Percentiles rank a stretch among this genome's conserved stretches.
Evolutionary conservation across 768 basidiomycete genomes (phyloP).

Genomic region (Lactarius akahatsu): DNA sequence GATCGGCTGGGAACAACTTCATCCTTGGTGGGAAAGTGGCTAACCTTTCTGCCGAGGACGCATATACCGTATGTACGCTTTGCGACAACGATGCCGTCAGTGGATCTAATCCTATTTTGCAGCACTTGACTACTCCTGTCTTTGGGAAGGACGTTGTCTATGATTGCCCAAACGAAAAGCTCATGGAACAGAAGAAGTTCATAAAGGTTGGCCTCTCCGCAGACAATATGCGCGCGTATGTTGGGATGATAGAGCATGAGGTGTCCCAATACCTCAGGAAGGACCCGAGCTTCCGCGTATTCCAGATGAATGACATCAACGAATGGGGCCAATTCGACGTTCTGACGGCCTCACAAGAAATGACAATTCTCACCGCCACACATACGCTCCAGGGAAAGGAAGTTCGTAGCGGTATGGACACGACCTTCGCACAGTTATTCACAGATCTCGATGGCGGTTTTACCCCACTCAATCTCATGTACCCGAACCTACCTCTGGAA

Average conservation of each 20-base stretch:
- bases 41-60: slow-evolving; percentile 93
- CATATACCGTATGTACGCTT: slow-evolving; percentile 70
- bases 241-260: slow-evolving; percentile 47
- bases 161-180: slow-evolving; percentile 90
- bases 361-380: slow-evolving; percentile 93
- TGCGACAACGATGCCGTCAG: not conserved
- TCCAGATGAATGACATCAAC: slow-evolving; percentile 62
- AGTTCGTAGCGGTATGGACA: slow-evolving; percentile 75
- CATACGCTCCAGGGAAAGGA: slow-evolving; percentile 93
- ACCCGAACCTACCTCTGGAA: slow-evolving; percentile 88
- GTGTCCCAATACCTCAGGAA: slow-evolving; percentile 61
- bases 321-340: slow-evolving; percentile 81
- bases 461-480: slow-evolving; percentile 93
- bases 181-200: slow-evolving; percentile 99
- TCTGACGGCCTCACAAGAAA: slow-evolving; percentile 72
- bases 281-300: slow-evolving; percentile 62
- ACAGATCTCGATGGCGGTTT: slow-evolving; percentile 94
- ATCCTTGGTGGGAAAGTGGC: slow-evolving; percentile 91
- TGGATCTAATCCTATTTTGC: not conserved
- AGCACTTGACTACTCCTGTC: slow-evolving; percentile 92
- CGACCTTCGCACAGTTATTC: slow-evolving; percentile 80
- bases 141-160: slow-evolving; percentile 99
- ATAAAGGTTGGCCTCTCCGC: slow-evolving; percentile 93
- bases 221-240: slow-evolving; percentile 87
- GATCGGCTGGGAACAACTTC: slow-evolving; percentile 91